Percentiles rank a stretch among this genome's conserved stretches.
Evolutionary conservation across 2,329 filamentous ascomycete genomes (phyloP).

Genomic region (Aspergillus texensis): DNA sequence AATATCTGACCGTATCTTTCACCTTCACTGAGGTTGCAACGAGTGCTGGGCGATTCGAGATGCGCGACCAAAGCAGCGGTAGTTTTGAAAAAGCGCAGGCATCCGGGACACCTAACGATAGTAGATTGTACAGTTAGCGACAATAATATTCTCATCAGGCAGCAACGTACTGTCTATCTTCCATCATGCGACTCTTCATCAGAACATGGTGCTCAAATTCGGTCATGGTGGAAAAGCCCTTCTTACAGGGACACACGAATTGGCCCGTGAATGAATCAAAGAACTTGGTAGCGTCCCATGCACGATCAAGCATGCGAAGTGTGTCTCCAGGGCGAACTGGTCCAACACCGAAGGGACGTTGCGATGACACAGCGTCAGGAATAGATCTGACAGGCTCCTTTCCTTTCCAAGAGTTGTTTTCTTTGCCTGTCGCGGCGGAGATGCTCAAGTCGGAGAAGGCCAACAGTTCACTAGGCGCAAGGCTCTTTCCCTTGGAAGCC

Average conservation of each 20-base stretch:
- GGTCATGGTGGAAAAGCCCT: conserved; percentile 24
- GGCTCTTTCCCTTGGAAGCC: not conserved
- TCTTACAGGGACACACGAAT: conserved; percentile 41
- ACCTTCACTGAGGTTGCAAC: conserved; percentile 38
- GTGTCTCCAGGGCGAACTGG: conserved; percentile 15
- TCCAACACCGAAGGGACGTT: conserved; percentile 4
- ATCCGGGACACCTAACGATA: conserved; percentile 40
- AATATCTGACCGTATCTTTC: conserved; percentile 37
- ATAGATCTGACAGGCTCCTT: conserved; percentile 3
- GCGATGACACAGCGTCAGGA: not conserved
- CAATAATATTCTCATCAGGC: no score
- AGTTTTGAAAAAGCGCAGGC: conserved; percentile 41
- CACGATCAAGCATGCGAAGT: conserved; percentile 17
- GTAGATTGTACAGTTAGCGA: not conserved
- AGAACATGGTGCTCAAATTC: conserved; percentile 39
- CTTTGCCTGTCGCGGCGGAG: not conserved
- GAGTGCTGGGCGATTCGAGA: conserved; percentile 39
- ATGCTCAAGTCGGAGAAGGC: conserved; percentile 18
- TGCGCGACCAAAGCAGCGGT: conserved; percentile 44
- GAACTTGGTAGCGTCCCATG: conserved; percentile 35
- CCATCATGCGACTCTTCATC: conserved; percentile 19
- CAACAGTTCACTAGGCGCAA: conserved; percentile 24
- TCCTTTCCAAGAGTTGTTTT: conserved; percentile 5
- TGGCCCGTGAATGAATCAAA: conserved; percentile 31
- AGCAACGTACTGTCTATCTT: conserved; percentile 22